A percentile compares a stretch with the other conserved stretches of the same genome.
These are phyloP conservation scores for Lojkania enalia DNA, from an alignment of 2,329 filamentous ascomycete genomes.

Conservation along the genomic window DNA sequence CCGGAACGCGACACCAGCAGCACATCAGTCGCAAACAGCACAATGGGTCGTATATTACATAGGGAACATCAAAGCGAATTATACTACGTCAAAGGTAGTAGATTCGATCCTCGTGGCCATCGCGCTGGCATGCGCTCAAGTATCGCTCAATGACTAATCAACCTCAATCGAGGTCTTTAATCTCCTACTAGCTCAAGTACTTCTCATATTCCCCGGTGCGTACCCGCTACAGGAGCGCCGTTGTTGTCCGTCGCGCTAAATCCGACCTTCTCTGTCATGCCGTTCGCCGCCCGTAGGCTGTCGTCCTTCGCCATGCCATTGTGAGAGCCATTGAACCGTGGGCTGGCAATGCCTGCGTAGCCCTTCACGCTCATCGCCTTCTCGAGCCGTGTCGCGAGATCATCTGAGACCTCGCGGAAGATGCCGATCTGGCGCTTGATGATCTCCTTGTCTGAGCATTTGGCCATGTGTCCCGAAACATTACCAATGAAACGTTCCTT, in stretches of 20 bases:
- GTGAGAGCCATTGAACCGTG: constrained; percentile 64
- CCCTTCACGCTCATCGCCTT: constrained; percentile 66
- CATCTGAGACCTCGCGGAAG: constrained; percentile 64
- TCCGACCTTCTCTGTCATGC: constrained; percentile 45
- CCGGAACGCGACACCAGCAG: no score
- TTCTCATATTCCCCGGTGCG: constrained; percentile 35
- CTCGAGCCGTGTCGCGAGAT: constrained; percentile 62
- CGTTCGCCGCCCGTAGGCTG: constrained; percentile 56
- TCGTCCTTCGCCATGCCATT: constrained; percentile 61
- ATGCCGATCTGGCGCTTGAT: constrained; percentile 67
- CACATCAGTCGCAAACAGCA: no score
- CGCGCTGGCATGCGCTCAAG: no score
- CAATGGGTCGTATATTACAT: no score
- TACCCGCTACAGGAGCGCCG: constrained; percentile 52
- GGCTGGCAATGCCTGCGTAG: constrained; percentile 58
- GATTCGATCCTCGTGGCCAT: no score
- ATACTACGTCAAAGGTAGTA: no score
- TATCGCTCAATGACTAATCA: background rate
- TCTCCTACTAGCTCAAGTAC: background rate
- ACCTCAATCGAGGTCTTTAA: background rate
- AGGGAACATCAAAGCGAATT: no score
- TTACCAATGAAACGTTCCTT: constrained; percentile 63
- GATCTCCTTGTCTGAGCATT: constrained; percentile 61
- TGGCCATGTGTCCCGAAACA: constrained; percentile 63
- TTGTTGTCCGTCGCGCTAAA: constrained; percentile 47